These are phyloP conservation scores for Aspergillus candidus DNA, from an alignment of 2,329 filamentous ascomycete species.

Conservation along the genomic window DNA sequence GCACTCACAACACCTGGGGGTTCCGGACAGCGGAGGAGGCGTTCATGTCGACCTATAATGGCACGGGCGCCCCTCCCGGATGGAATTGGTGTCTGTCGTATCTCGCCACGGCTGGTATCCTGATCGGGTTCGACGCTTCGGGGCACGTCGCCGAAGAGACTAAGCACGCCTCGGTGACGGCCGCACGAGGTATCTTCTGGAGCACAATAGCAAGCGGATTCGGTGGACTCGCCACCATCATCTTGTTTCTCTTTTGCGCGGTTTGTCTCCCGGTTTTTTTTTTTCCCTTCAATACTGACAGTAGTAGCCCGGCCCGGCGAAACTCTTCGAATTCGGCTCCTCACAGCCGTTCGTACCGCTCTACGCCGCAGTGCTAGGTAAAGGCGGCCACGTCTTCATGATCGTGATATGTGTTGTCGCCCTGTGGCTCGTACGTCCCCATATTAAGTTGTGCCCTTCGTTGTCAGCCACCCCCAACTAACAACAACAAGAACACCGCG, in stretches of 20 bases:
- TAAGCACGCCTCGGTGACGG: conserved; percentile 46
- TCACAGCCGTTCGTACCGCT: conserved; percentile 55
- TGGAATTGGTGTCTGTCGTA: conserved; percentile 62
- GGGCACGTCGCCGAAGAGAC: conserved; percentile 59
- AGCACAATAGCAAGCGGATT: conserved; percentile 53
- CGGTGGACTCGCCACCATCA: conserved; percentile 51
- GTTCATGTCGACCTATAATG: conserved; percentile 57
- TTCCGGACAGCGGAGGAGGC: conserved; percentile 55
- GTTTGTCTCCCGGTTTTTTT: conserved; percentile 26
- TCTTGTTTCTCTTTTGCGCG: conserved; percentile 55
- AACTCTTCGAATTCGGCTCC: conserved; percentile 48
- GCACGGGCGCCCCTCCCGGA: conserved; percentile 48
- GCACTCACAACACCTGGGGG: conserved; percentile 49
- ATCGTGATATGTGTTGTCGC: conserved; percentile 51
- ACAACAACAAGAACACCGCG: conserved; percentile 46
- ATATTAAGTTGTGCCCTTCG: too few species aligned
- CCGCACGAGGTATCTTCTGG: conserved; percentile 56
- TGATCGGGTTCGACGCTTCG: conserved; percentile 57
- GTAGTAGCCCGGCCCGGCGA: conserved; percentile 43
- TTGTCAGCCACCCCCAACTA: neutral
- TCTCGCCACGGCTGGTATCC: conserved; percentile 54
- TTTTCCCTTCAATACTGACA: neutral
- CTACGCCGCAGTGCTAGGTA: conserved; percentile 52
- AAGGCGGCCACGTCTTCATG: conserved; percentile 56
- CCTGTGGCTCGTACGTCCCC: conserved; percentile 45